Evolutionary conservation across 306 rosid species (phyloP), one percentile per base, ranked within the genome.

Genomic region (Sicyos baderoa): DNA sequence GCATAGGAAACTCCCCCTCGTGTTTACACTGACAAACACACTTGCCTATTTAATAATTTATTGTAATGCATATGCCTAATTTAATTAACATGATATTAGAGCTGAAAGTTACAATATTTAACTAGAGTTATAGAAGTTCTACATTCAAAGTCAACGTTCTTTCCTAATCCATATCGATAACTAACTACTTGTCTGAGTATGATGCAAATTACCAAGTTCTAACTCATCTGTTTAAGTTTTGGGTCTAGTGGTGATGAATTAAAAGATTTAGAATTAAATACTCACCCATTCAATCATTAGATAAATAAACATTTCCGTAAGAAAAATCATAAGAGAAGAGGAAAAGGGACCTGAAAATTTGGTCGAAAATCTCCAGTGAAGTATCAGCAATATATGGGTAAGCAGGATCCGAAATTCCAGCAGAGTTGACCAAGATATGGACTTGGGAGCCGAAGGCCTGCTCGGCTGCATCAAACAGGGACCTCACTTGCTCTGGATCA

Each of bases 1-100:
- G 22, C 75, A 52, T 16, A 85, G 51, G 51, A 85, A 82, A 1
- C 80, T 70, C 1, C 89, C 87, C 61, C 60, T 78, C 1, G 87
- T 54, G 76, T 85, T 85, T 14, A 80, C 58, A 6, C 59, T 76
- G 27, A 52, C 27, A 53, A 18, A 52, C 14, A 61, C 9, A 61
- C 8, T 37, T 49, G 4, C 5, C 45, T 2, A 27, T 29, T 13
- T 56, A 17, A 17, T 7, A 53, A 53, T 17, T 53, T 18, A 18
- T 15, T 1, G 17, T 14, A 25, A 57, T 7, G 13, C 40, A 57
- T 23, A 4, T 6, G 11, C 4, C 17, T 52, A n/a, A 52, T 17
- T 52, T 18, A 52, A 1, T 52, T 18, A 52, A 1, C 22, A 11
- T 6, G 5, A 1, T 27, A 25, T 21, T 54, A 7, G 5, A 57